Evolutionary conservation across 192 early-diverging fungal genomes (phyloP), one percentile per base, ranked within the genome.

Genomic region (Entomortierella parvispora): DNA sequence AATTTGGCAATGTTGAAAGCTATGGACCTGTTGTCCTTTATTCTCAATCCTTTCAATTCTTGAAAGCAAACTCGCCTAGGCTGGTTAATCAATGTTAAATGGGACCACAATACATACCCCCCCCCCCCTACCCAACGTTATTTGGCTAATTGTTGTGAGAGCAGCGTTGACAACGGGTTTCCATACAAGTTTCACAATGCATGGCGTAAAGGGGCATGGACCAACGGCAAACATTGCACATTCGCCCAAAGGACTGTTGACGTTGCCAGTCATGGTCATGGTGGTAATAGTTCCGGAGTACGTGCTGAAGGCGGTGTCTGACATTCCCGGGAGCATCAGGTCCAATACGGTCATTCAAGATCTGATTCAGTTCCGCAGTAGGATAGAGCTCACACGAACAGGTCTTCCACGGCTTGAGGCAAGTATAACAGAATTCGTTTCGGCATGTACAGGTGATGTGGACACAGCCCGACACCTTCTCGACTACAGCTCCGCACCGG

Each of bases 341-440:
- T 44, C 67, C 67, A 5, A 69, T 28, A 40, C 67, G 67, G 47
- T 69, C 67, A 31, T 69, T n/a, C 40, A 69, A 17, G 26, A 69
- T 69, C 29, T 4, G 40, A 29, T 53, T 61, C 4, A 69, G 20
- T 15, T 69, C 67, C 22, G 28, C 58, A 0, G 25, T 49, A 2
- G 67, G 67, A 14, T 46, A 69, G 48, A 61, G 48, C 18, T 69
- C 67, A 45, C 67, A 69, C 0, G 1, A 46, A 58, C 67, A 69
- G 15, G 67, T 69, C 59, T 15, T 51, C 67, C 67, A 69, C 20
- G 31, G 0, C 46, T 61, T 58, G n/a, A 17, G 17, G 25, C 67
- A 69, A 2, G 50, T 69, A 12, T 69, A 69, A 37, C 67, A 69
- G 34, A 69, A 69, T 29, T 69, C 67, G 50, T 50, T 12, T 54